These are phyloP conservation scores for Daedaleopsis sinensis DNA, from an alignment of 768 basidiomycete species.

Conservation along the genomic window DNA sequence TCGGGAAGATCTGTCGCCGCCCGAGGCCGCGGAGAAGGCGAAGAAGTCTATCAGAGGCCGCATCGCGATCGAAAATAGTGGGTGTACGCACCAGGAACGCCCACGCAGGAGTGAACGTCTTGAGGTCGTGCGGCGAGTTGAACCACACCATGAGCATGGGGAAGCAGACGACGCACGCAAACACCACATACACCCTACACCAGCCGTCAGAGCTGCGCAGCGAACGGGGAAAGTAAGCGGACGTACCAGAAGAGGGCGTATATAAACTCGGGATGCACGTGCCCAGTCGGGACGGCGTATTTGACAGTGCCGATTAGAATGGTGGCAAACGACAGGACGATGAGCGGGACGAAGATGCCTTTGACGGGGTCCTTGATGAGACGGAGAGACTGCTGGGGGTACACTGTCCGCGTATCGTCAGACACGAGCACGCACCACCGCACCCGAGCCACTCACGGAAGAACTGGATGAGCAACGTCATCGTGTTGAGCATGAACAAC, in stretches of 20 bases:
- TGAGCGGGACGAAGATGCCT: conserved; percentile 46
- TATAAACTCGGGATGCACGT: conserved; percentile 37
- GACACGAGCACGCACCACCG: not conserved
- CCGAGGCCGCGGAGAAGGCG: not conserved
- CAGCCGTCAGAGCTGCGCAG: not conserved
- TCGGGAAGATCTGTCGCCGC: conserved; percentile 35
- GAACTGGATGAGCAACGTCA: conserved; percentile 45
- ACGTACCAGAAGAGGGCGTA: conserved; percentile 49
- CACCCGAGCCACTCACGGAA: conserved; percentile 35
- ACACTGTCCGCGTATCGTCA: conserved; percentile 37
- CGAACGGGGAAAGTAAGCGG: not conserved
- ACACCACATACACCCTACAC: conserved; percentile 45
- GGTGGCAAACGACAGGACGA: conserved; percentile 51
- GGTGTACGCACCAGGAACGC: conserved; percentile 38
- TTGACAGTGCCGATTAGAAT: conserved; percentile 52
- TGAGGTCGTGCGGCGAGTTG: conserved; percentile 48
- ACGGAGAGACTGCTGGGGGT: conserved; percentile 44
- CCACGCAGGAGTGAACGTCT: conserved; percentile 41
- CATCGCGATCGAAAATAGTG: not conserved
- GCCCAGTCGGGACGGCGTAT: conserved; percentile 44
- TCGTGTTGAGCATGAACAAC: conserved; percentile 45
- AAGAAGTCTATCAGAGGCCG: not conserved
- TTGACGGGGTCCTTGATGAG: conserved; percentile 48
- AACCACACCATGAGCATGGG: conserved; percentile 55
- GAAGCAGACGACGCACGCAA: conserved; percentile 43